A percentile compares a stretch with the other conserved stretches of the same genome.
phyloP scores from a whole-genome alignment of 2,329 filamentous ascomycete genomes.

The Dactylonectria macrodidyma region DNA sequence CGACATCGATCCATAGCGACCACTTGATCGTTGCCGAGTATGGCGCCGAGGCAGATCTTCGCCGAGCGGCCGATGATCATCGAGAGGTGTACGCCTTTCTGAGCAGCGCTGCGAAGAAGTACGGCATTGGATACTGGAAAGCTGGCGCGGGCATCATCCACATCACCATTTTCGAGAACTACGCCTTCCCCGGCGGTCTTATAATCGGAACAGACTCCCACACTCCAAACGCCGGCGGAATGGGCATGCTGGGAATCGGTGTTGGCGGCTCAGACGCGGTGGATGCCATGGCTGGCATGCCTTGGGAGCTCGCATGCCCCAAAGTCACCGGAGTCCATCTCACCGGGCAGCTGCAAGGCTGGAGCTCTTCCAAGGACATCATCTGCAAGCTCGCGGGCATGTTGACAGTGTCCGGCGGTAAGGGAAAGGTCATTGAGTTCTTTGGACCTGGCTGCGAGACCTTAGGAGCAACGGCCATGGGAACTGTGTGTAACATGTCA shows the following conservation, averaged over 20 bases:
- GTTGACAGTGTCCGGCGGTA: constrained; percentile 52
- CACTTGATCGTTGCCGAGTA: constrained; percentile 52
- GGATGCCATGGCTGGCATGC: constrained; percentile 56
- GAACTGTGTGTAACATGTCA: constrained; percentile 56
- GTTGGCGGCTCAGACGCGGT: constrained; percentile 64
- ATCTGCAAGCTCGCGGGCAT: constrained; percentile 56
- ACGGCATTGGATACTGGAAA: constrained; percentile 60
- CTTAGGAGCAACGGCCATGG: constrained; percentile 54
- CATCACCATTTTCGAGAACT: constrained; percentile 58
- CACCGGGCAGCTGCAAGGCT: constrained; percentile 49
- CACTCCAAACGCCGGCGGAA: constrained; percentile 54
- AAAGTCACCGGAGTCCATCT: constrained; percentile 52
- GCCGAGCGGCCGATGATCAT: constrained; percentile 18
- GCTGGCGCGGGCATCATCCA: constrained; percentile 56
- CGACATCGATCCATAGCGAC: constrained; percentile 58
- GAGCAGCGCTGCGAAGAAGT: constrained; percentile 58
- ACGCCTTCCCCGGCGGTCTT: constrained; percentile 53
- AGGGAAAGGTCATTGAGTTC: constrained; percentile 54
- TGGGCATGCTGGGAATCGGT: constrained; percentile 54
- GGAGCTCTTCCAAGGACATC: constrained; percentile 54
- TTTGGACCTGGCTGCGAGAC: constrained; percentile 52
- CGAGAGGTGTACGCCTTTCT: constrained; percentile 57
- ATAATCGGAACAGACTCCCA: constrained; percentile 56
- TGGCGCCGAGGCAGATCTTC: constrained; percentile 25
- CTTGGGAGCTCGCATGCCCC: constrained; percentile 53